These are phyloP conservation scores for Dothiorella sarmentorum DNA, from an alignment of 2,329 filamentous ascomycete genomes.

Conservation along the genomic window DNA sequence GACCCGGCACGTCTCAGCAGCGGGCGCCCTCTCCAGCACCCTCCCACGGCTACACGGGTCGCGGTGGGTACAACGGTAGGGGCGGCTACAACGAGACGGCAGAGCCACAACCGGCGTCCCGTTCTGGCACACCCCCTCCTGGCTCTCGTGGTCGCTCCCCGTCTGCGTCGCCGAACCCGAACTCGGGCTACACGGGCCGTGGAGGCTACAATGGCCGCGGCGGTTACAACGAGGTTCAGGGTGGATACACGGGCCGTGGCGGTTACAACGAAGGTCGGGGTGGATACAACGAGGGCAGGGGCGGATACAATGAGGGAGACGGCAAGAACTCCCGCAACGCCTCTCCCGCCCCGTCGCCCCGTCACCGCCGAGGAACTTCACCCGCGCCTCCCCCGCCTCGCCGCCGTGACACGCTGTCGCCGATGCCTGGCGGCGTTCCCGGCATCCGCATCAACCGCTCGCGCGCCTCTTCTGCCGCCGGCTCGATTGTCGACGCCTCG, in stretches of 20 bases:
- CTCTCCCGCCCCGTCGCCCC: constrained; percentile 24
- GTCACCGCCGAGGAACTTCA: constrained; percentile 25
- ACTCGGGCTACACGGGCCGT: constrained; percentile 24
- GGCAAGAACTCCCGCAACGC: constrained; percentile 32
- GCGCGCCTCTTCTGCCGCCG: constrained; percentile 21
- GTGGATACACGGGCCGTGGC: constrained; percentile 34
- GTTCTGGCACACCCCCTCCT: constrained; percentile 1
- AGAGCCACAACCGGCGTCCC: background rate
- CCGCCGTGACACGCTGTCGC: constrained; percentile 37
- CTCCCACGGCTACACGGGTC: constrained; percentile 28
- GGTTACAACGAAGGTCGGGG: constrained; percentile 28
- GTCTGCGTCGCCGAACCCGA: background rate
- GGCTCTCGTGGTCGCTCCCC: constrained; percentile 1
- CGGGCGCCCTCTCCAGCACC: background rate
- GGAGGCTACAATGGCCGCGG: constrained; percentile 31
- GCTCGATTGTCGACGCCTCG: constrained; percentile 25
- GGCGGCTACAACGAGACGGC: constrained; percentile 20
- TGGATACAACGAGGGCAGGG: constrained; percentile 22
- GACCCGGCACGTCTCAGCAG: background rate
- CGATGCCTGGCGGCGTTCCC: constrained; percentile 34
- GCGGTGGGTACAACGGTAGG: constrained; percentile 31
- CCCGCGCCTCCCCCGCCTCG: constrained; percentile 26
- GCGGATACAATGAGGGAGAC: constrained; percentile 21
- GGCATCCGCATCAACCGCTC: constrained; percentile 34
- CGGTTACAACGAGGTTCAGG: constrained; percentile 32